A percentile compares a stretch with the other conserved stretches of the same genome.
Conservation (phyloP, 345 rosid species). For the Eucalyptus cloeziana region DNA sequence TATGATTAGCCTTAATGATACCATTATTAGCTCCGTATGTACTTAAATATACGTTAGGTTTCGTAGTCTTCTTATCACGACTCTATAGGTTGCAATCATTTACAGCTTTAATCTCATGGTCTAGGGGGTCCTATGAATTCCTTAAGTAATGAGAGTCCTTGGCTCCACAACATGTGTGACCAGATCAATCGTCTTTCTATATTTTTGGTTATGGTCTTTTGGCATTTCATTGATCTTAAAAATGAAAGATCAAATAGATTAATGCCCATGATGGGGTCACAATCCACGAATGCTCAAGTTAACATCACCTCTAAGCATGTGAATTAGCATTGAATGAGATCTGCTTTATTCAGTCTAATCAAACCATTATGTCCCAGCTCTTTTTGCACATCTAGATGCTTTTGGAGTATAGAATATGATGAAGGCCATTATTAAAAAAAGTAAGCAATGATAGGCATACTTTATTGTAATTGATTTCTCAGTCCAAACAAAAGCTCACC, state of each 20-base stretch:
- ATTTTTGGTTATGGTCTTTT: background rate
- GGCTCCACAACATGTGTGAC: background rate
- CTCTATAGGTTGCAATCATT: background rate
- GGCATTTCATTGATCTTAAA: background rate
- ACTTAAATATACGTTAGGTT: background rate
- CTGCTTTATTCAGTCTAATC: background rate
- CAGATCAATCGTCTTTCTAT: background rate
- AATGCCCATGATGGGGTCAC: background rate
- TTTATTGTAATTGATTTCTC: background rate
- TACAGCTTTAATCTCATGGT: background rate
- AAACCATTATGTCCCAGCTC: background rate
- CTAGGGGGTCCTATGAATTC: background rate
- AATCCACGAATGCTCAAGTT: background rate
- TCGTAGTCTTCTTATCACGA: background rate
- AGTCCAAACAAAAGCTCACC: background rate
- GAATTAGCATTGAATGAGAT: background rate
- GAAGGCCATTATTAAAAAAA: background rate
- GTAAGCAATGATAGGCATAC: background rate
- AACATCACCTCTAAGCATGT: background rate
- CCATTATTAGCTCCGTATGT: background rate
- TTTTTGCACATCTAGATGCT: background rate
- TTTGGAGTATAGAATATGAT: background rate
- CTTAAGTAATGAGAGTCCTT: background rate
- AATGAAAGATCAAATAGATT: background rate
- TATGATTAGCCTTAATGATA: background rate